These are phyloP conservation scores for Aspergillus aculeatinus DNA, from an alignment of 2,329 filamentous ascomycete species.

Conservation along the genomic window DNA sequence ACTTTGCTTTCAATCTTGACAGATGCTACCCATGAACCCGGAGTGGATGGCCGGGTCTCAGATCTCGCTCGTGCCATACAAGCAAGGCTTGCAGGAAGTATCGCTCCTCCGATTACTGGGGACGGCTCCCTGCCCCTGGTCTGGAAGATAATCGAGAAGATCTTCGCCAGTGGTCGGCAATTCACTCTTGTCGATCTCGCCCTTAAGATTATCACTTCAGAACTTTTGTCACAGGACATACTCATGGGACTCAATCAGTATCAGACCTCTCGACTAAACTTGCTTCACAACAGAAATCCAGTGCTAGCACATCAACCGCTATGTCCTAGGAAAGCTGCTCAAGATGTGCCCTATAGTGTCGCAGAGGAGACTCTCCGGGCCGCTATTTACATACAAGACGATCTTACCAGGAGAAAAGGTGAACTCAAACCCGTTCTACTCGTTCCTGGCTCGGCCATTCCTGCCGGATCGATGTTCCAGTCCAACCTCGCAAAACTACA, in stretches of 20 bases:
- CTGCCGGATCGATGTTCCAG: conserved; percentile 47
- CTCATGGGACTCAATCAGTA: conserved; percentile 19
- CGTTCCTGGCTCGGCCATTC: conserved; percentile 54
- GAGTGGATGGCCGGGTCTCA: neutral
- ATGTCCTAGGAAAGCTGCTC: conserved; percentile 23
- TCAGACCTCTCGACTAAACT: conserved; percentile 16
- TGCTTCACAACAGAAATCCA: conserved; percentile 17
- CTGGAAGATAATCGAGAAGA: conserved; percentile 1
- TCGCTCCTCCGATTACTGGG: neutral
- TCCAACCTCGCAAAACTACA: conserved; percentile 54
- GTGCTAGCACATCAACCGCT: conserved; percentile 1
- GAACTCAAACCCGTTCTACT: conserved; percentile 51
- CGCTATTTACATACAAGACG: conserved; percentile 54
- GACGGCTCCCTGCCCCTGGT: conserved; percentile 1
- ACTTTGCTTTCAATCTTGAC: conserved; percentile 7
- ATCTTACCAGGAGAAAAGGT: conserved; percentile 47
- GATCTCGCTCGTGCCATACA: neutral
- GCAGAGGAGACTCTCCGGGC: conserved; percentile 48
- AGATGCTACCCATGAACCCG: neutral
- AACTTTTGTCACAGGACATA: conserved; percentile 18
- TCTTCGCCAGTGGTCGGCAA: conserved; percentile 5
- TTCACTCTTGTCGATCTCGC: conserved; percentile 6
- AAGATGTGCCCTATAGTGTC: conserved; percentile 52
- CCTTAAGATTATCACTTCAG: conserved; percentile 9
- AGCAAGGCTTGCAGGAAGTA: neutral